Evolutionary conservation across 805 yeast genomes (phyloP).

Genomic region (Tetrapisispora namnaoensis): DNA sequence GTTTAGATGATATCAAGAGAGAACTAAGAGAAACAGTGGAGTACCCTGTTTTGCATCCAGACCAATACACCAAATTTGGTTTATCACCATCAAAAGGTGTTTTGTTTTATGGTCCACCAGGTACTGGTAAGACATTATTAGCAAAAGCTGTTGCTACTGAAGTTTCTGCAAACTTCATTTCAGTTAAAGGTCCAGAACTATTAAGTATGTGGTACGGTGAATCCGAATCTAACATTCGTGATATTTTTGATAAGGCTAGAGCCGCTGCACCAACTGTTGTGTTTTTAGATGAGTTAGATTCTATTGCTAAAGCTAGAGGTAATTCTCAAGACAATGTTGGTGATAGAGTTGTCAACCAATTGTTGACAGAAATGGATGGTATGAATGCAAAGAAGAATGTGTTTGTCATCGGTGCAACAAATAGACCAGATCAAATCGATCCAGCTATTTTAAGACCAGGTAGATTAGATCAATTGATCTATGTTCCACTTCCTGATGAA

Average conservation of each 20-base stretch:
- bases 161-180: slow-evolving; percentile 94
- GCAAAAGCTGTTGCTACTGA: slow-evolving; percentile 99
- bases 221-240: slow-evolving; percentile 94
- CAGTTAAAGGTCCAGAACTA: slow-evolving; percentile 46
- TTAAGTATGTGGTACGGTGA: slow-evolving; percentile 99
- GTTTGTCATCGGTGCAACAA: slow-evolving; percentile 97
- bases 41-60: slow-evolving; percentile 98
- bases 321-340: slow-evolving; percentile 93
- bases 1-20: slow-evolving; percentile 88
- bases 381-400: slow-evolving; percentile 99
- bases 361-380: slow-evolving; percentile 98
- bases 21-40: slow-evolving; percentile 98
- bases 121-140: slow-evolving; percentile 97
- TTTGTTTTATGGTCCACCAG: slow-evolving; percentile 98
- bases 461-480: slow-evolving; percentile 94
- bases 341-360: slow-evolving; percentile 95
- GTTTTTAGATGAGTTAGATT: slow-evolving; percentile 94
- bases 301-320: slow-evolving; percentile 98
- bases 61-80: slow-evolving; percentile 96
- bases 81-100: slow-evolving; percentile 98
- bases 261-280: slow-evolving; percentile 99
- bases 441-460: slow-evolving; percentile 99
- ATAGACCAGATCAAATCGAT: slow-evolving; percentile 98
- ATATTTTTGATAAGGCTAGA: slow-evolving; percentile 95
- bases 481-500: slow-evolving; percentile 97